Evolutionary conservation across 306 rosid genomes (phyloP).

Genomic region (Quercus aquifolioides): DNA sequence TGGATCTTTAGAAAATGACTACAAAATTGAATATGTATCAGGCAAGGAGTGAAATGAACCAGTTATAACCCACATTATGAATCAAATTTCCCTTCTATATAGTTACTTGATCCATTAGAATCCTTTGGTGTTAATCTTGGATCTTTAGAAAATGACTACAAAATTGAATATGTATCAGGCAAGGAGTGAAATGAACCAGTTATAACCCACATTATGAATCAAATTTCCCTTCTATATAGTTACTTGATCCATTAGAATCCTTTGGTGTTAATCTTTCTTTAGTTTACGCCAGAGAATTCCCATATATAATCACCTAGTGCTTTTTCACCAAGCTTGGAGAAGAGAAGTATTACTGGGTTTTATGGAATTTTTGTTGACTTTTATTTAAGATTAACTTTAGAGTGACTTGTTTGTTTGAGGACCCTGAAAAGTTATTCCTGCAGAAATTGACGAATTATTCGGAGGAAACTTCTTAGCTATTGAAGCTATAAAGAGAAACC

Average conservation of each 20-base stretch:
- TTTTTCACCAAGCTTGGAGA: slow-evolving; percentile 32
- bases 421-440: neutral
- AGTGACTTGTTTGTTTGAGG: neutral
- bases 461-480: neutral
- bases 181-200: neutral
- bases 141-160: neutral
- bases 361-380: slow-evolving; percentile 19
- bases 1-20: neutral
- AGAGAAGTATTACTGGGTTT: slow-evolving; percentile 33
- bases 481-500: neutral
- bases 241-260: neutral
- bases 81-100: neutral
- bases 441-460: neutral
- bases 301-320: neutral
- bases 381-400: neutral
- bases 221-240: neutral
- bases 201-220: neutral
- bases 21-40: neutral
- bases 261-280: neutral
- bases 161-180: neutral
- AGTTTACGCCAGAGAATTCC: neutral
- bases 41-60: neutral
- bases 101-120: neutral
- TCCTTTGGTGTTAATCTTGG: neutral
- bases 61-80: neutral